Evolutionary conservation across 352 stramenopile genomes (phyloP), one percentile per base, ranked within the genome.

Genomic region (Globisporangium irregulare): DNA sequence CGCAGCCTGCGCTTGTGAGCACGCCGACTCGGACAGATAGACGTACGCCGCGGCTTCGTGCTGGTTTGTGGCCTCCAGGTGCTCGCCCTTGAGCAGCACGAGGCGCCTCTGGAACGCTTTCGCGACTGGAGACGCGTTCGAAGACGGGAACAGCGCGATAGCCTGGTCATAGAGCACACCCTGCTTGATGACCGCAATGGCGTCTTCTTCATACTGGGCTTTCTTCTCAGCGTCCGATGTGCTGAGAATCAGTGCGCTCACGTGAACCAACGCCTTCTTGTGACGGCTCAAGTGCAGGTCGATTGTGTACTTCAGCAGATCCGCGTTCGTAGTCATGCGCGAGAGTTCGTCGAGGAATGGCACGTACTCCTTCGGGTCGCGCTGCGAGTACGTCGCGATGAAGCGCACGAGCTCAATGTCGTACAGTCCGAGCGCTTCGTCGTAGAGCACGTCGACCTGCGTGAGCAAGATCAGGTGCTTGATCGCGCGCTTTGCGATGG

Each of bases 391-490:
- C 32, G 75, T 77, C 24, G 84, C 82, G 1, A 94, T 66, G 32
- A 83, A 78, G 50, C 82, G 82, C 25, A 88, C 83, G 14, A 94
- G 76, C 1, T 73, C 64, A 22, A 94, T 50, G 62, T 94, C 83
- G 67, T 94, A 94, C 38, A 90, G 57, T 0, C 76, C 84, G 10
- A 94, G 70, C 1, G 83, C 83, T 64, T 92, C 78, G 29, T 89
- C 76, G 58, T 86, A 90, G 32, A 94, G 54, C 27, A 73, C 68
- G 46, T 92, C 80, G n/a, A 88, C 83, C n/a, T 88, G 67, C 5
- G 85, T 82, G 24, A 94, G 73, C 59, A 94, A 77, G 24, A 89
- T 85, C 15, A 94, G 62, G 41, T 94, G 84, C 62, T 91, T 89
- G n/a, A 92, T 78, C 27, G 80, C 80, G 32, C 80, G 75, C 62